These are phyloP conservation scores for Boletus vermiculosoides DNA, from an alignment of 768 basidiomycete genomes.

Conservation along the genomic window DNA sequence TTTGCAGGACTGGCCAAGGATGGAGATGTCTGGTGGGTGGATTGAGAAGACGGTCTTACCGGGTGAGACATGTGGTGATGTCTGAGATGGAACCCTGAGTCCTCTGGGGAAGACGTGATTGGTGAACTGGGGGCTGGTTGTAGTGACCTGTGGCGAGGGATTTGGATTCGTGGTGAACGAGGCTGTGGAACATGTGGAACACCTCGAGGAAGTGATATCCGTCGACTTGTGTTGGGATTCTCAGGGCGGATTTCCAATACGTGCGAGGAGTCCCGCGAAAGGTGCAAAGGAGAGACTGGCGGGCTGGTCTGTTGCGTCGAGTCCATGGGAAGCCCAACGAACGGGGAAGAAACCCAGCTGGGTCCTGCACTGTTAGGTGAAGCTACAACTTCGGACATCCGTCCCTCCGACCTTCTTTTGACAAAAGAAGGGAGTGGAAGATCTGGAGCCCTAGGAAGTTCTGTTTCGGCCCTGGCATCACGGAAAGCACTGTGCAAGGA, in stretches of 20 bases:
- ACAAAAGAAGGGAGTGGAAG: conserved; percentile 23
- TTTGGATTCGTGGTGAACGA: conserved; percentile 14
- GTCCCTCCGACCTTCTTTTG: background rate
- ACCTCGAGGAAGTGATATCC: conserved; percentile 4
- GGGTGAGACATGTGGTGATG: conserved; percentile 2
- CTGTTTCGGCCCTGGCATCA: conserved; percentile 32
- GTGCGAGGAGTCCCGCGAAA: conserved; percentile 7
- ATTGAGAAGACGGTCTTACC: background rate
- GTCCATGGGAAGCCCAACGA: background rate
- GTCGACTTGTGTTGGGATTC: background rate
- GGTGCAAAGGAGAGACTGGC: background rate
- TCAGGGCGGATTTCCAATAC: background rate
- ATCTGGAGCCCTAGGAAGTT: conserved; percentile 25
- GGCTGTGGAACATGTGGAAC: background rate
- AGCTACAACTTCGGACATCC: background rate
- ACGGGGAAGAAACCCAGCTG: background rate
- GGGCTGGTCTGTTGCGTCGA: background rate
- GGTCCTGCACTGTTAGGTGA: background rate
- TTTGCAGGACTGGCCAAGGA: conserved; percentile 5
- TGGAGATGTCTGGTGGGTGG: conserved; percentile 5
- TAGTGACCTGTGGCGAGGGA: conserved; percentile 7
- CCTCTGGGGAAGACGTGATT: conserved; percentile 19
- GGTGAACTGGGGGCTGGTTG: conserved; percentile 12
- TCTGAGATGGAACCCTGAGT: conserved; percentile 8
- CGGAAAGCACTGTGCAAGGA: conserved; percentile 32